Conservation (phyloP, 176 grass and related monocot species). For the bread wheat (Triticum aestivum) region DNA sequence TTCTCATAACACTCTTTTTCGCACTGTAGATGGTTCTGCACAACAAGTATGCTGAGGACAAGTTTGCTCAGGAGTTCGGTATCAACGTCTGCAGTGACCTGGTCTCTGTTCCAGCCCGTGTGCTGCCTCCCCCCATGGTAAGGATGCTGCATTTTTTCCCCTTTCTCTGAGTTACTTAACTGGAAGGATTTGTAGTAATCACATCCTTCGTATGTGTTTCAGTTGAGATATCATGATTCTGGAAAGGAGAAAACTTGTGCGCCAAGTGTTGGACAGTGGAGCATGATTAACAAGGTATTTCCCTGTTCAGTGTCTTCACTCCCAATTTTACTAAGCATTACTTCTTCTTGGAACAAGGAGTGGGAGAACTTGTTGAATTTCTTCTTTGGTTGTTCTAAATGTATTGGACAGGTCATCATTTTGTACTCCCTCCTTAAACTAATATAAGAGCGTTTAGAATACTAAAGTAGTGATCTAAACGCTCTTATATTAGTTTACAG, state of each 20-base stretch:
- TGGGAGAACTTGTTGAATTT: not conserved
- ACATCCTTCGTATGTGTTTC: conserved; percentile 22
- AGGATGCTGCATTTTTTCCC: not conserved
- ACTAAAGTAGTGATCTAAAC: too few species aligned
- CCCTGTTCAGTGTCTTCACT: not conserved
- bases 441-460: too few species aligned
- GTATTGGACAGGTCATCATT: not conserved
- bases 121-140: conserved; percentile 68
- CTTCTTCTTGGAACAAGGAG: not conserved
- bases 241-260: conserved; percentile 68
- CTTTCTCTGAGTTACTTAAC: not conserved
- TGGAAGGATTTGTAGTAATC: not conserved
- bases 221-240: conserved; percentile 73
- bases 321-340: too few species aligned
- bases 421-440: too few species aligned
- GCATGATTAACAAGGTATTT: conserved; percentile 62
- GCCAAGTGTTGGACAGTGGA: conserved; percentile 78
- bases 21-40: conserved; percentile 54
- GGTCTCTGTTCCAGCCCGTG: conserved; percentile 55
- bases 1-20: not conserved
- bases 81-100: conserved; percentile 52
- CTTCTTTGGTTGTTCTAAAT: not conserved
- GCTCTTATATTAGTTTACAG: too few species aligned
- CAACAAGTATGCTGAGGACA: conserved; percentile 66
- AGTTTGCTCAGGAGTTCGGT: conserved; percentile 61